Conservation (phyloP, 441 rosid genomes). For the Brassica balearica region DNA sequence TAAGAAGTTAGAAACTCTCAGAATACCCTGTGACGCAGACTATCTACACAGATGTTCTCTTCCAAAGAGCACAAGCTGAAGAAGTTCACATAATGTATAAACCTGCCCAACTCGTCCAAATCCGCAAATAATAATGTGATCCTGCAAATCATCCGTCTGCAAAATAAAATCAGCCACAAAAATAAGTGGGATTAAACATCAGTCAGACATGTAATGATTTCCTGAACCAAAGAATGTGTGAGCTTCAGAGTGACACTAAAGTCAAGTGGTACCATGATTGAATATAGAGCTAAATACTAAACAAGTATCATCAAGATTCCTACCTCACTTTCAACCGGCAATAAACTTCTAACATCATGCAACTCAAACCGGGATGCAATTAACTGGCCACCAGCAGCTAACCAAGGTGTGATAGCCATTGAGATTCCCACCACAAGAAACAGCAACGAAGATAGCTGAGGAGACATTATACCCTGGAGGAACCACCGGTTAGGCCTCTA, state of each 20-base stretch:
- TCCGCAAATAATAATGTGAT: conserved; percentile 94
- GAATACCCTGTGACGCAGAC: conserved; percentile 16
- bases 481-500: conserved; percentile 30
- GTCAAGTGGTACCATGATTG: conserved; percentile 26
- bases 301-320: conserved; percentile 33
- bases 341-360: conserved; percentile 94
- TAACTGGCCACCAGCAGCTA: conserved; percentile 99
- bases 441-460: conserved; percentile 87
- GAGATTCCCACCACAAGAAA: conserved; percentile 98
- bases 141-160: conserved; percentile 98
- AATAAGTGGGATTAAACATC: conserved; percentile 33
- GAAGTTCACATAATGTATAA: neutral
- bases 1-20: conserved; percentile 3
- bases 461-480: conserved; percentile 94
- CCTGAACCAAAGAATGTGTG: conserved; percentile 26
- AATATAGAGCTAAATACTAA: neutral
- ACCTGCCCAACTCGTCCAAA: conserved; percentile 99
- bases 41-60: conserved; percentile 16
- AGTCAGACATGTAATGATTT: conserved; percentile 8
- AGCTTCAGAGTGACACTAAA: conserved; percentile 30
- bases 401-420: conserved; percentile 98
- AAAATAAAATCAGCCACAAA: conserved; percentile 37
- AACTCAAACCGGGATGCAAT: conserved; percentile 95
- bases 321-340: conserved; percentile 98
- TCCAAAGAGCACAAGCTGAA: conserved; percentile 8